phyloP scores from a whole-genome alignment of 768 basidiomycete genomes.

The Pleurotus tuber-regium region DNA sequence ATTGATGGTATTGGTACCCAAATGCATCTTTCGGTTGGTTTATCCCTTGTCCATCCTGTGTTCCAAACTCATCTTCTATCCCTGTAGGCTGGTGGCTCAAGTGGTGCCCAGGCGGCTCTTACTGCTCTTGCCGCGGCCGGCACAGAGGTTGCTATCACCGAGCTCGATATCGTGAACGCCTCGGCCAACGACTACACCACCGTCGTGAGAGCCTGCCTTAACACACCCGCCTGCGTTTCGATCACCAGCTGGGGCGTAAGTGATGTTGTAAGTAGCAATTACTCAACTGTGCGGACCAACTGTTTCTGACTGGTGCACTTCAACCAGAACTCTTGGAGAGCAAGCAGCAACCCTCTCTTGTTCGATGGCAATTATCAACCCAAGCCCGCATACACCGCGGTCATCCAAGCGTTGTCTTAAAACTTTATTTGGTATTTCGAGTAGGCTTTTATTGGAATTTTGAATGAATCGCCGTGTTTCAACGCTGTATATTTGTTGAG shows the following conservation, averaged over 20 bases:
- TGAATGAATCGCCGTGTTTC: too few relatives aligned
- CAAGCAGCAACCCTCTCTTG: constrained; percentile 37
- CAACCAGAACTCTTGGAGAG: constrained; percentile 42
- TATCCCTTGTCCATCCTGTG: too few relatives aligned
- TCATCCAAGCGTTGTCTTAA: constrained; percentile 20
- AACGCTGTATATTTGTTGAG: too few relatives aligned
- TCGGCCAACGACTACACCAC: constrained; percentile 38
- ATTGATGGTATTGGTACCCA: constrained; percentile 52
- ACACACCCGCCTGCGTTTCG: constrained; percentile 36
- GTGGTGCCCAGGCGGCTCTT: constrained; percentile 40
- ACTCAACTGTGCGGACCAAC: background rate
- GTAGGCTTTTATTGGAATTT: too few relatives aligned
- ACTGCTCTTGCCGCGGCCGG: constrained; percentile 38
- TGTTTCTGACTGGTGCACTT: background rate
- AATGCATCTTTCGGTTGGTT: constrained; percentile 34
- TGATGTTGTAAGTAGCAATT: constrained; percentile 32
- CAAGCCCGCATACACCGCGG: constrained; percentile 36
- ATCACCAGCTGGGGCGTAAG: constrained; percentile 51
- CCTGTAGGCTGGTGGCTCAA: constrained; percentile 35
- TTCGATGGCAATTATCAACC: constrained; percentile 45
- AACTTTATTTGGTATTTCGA: too few relatives aligned
- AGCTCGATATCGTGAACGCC: constrained; percentile 39
- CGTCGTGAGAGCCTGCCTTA: constrained; percentile 45
- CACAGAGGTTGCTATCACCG: constrained; percentile 46
- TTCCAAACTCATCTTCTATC: background rate